Conservation (phyloP, 2,329 filamentous ascomycete species). For the Ceratocystis huliohia region DNA sequence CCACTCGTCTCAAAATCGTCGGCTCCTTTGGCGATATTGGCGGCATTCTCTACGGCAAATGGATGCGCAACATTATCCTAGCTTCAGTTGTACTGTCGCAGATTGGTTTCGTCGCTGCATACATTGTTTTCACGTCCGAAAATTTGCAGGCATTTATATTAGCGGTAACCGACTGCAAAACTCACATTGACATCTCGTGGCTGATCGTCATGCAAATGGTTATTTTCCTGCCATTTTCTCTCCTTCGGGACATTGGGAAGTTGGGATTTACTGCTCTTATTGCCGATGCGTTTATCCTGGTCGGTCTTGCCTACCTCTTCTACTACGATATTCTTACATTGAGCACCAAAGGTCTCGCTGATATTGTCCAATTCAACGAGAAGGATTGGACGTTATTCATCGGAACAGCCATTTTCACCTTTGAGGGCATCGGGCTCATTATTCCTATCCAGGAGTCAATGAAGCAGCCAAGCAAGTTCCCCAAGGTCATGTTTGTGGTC, state of each 20-base stretch:
- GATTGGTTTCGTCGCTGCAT: slow-evolving; percentile 85
- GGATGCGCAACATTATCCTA: slow-evolving; percentile 79
- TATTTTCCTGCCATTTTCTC: slow-evolving; percentile 84
- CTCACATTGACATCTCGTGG: slow-evolving; percentile 71
- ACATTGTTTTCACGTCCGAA: slow-evolving; percentile 93
- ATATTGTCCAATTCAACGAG: slow-evolving; percentile 82
- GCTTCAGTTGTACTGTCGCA: slow-evolving; percentile 89
- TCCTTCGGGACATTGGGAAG: slow-evolving; percentile 94
- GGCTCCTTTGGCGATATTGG: slow-evolving; percentile 98
- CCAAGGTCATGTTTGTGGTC: slow-evolving; percentile 70
- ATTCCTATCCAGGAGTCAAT: slow-evolving; percentile 98
- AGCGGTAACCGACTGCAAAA: slow-evolving; percentile 78
- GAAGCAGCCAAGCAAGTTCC: slow-evolving; percentile 82
- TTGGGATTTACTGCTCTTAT: slow-evolving; percentile 88
- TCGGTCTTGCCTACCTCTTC: slow-evolving; percentile 85
- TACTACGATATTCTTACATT: slow-evolving; percentile 90
- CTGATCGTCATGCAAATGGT: slow-evolving; percentile 92
- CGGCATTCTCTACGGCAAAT: slow-evolving; percentile 76
- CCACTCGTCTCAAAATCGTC: slow-evolving; percentile 69
- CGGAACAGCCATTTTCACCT: slow-evolving; percentile 96
- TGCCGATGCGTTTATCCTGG: slow-evolving; percentile 85
- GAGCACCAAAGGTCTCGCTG: slow-evolving; percentile 59
- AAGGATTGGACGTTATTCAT: slow-evolving; percentile 96
- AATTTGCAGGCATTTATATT: slow-evolving; percentile 91
- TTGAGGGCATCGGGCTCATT: slow-evolving; percentile 93